A percentile compares a stretch with the other conserved stretches of the same genome.
phyloP scores from a whole-genome alignment of 805 yeast species.

The Saccharomyces eubayanus region DNA sequence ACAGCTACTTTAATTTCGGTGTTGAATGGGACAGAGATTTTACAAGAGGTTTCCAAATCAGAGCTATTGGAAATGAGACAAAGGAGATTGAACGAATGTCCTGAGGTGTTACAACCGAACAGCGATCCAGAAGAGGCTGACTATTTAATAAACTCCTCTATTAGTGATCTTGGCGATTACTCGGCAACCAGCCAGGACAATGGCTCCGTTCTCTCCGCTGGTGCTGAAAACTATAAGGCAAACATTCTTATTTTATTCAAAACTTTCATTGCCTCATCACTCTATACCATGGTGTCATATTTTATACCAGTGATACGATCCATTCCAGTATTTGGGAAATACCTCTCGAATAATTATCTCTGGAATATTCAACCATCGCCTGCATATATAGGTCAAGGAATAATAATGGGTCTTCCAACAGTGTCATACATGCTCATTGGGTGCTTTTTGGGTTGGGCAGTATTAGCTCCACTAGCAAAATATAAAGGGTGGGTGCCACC shows the following conservation, averaged over 20 bases:
- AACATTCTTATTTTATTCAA: conserved; percentile 52
- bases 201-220: not conserved
- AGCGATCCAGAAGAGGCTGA: conserved; percentile 4
- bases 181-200: conserved; percentile 16
- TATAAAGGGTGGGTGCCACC: conserved; percentile 81
- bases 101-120: conserved; percentile 20
- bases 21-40: conserved; percentile 59
- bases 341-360: conserved; percentile 52
- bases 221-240: conserved; percentile 32
- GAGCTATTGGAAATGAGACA: conserved; percentile 31
- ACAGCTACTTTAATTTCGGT: conserved; percentile 90
- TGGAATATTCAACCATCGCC: conserved; percentile 96
- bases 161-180: conserved; percentile 4
- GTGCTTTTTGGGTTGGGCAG: conserved; percentile 82
- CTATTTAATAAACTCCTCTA: not conserved
- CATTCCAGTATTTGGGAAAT: conserved; percentile 68
- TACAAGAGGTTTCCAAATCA: conserved; percentile 27
- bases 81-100: conserved; percentile 20
- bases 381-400: conserved; percentile 95
- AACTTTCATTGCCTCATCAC: conserved; percentile 63
- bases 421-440: conserved; percentile 89
- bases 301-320: conserved; percentile 60
- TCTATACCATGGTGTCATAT: conserved; percentile 63
- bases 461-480: conserved; percentile 75
- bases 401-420: conserved; percentile 92